Evolutionary conservation across 1,284 basidiomycete genomes (phyloP).

Genomic region (Hymenochaete sp.): DNA sequence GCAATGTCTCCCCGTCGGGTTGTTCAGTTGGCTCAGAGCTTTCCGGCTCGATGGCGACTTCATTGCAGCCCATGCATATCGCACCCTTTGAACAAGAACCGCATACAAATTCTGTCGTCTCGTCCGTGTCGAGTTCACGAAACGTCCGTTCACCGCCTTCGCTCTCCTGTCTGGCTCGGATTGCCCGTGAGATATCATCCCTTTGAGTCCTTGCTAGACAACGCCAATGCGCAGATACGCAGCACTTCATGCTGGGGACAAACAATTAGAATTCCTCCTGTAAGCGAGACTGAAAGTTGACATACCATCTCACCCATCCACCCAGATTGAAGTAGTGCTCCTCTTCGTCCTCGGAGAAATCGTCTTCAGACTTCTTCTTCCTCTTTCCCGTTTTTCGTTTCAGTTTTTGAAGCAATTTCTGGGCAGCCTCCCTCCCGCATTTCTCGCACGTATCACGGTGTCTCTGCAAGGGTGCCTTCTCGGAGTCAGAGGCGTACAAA

Average conservation of each 20-base stretch:
- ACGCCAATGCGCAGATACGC: constrained; percentile 70
- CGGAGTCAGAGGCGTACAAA: constrained; percentile 50
- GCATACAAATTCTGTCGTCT: constrained; percentile 74
- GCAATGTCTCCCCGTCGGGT: constrained; percentile 11
- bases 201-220: constrained; percentile 62
- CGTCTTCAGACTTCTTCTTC: constrained; percentile 34
- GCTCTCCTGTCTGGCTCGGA: constrained; percentile 30
- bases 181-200: constrained; percentile 64
- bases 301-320: constrained; percentile 82
- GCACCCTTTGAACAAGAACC: constrained; percentile 67
- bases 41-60: constrained; percentile 44
- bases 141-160: constrained; percentile 21
- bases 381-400: constrained; percentile 31
- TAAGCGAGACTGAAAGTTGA: constrained; percentile 4
- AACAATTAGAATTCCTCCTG: constrained; percentile 10
- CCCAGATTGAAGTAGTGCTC: constrained; percentile 49
- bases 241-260: constrained; percentile 57
- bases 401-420: constrained; percentile 39
- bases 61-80: constrained; percentile 70
- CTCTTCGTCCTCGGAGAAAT: constrained; percentile 47
- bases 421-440: constrained; percentile 52
- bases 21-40: constrained; percentile 19
- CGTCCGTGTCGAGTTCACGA: constrained; percentile 39
- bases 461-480: constrained; percentile 40
- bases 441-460: constrained; percentile 66